Evolutionary conservation across 345 rosid species (phyloP).

Genomic region (Aquilaria yunnanensis): DNA sequence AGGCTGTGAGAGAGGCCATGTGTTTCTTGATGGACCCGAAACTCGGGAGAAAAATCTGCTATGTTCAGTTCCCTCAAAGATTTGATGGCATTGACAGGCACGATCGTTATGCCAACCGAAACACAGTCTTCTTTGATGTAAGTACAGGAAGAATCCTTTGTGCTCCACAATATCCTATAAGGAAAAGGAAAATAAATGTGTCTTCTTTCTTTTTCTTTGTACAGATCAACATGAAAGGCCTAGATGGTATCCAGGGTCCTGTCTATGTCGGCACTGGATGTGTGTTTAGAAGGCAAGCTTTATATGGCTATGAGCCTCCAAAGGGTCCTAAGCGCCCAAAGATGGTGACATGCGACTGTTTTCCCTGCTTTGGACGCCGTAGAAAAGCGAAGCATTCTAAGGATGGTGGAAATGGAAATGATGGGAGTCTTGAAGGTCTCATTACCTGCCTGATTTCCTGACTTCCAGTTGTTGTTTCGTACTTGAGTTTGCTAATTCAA

Average conservation of each 20-base stretch:
- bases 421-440: no score
- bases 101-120: conserved; percentile 87
- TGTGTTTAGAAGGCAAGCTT: conserved; percentile 88
- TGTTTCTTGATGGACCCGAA: conserved; percentile 94
- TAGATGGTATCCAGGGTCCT: conserved; percentile 98
- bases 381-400: conserved; percentile 37
- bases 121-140: conserved; percentile 91
- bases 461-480: no score
- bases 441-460: no score
- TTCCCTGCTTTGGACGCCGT: conserved; percentile 79
- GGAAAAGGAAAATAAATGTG: conserved; percentile 30
- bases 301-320: conserved; percentile 94
- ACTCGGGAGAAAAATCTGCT: conserved; percentile 82
- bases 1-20: conserved; percentile 88
- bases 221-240: conserved; percentile 92
- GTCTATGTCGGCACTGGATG: conserved; percentile 98
- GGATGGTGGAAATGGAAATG: background rate
- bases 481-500: no score
- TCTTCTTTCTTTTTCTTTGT: conserved; percentile 3
- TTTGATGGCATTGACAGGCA: conserved; percentile 88
- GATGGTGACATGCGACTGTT: conserved; percentile 42
- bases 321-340: conserved; percentile 58
- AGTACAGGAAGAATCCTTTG: conserved; percentile 14
- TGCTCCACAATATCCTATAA: conserved; percentile 65
- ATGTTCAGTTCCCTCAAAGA: conserved; percentile 94